Evolutionary conservation across 139 green algal species (phyloP).

Genomic region (Haematococcus sp.): DNA sequence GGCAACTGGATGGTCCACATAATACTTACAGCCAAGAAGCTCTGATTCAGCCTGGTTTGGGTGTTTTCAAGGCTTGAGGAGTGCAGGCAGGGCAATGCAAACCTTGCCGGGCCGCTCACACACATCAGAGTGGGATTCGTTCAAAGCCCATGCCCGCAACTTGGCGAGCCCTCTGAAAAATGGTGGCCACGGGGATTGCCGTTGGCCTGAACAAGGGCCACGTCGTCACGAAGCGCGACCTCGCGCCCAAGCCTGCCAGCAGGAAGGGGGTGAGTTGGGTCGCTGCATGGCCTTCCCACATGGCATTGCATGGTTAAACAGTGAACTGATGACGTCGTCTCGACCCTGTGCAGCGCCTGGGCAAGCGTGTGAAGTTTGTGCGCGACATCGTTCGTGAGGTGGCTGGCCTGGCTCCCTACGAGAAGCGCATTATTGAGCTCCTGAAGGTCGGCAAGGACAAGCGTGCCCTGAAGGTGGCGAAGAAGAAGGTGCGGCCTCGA

Average conservation of each 20-base stretch:
- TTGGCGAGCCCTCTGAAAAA: slow-evolving; percentile 18
- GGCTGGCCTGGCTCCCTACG: slow-evolving; percentile 89
- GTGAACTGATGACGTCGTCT: not conserved
- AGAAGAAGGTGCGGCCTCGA: slow-evolving; percentile 78
- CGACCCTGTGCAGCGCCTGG: slow-evolving; percentile 49
- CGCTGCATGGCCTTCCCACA: too few species aligned
- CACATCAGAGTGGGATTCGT: too few species aligned
- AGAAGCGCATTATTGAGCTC: slow-evolving; percentile 92
- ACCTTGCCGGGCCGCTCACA: too few species aligned
- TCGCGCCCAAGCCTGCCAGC: slow-evolving; percentile 46
- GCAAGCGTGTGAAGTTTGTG: slow-evolving; percentile 88
- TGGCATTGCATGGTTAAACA: not conserved
- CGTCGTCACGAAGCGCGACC: slow-evolving; percentile 72
- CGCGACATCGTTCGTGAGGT: slow-evolving; percentile 90
- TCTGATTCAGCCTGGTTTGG: too few species aligned
- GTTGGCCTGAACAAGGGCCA: slow-evolving; percentile 90
- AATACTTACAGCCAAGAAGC: too few species aligned
- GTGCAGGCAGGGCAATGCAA: too few species aligned
- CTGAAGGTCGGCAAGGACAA: slow-evolving; percentile 96
- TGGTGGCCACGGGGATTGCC: slow-evolving; percentile 70
- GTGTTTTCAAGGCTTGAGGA: too few species aligned
- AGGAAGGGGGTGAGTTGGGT: slow-evolving; percentile 74
- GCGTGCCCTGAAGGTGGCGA: slow-evolving; percentile 93
- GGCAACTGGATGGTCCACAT: too few species aligned
- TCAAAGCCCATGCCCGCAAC: too few species aligned